phyloP scores from a whole-genome alignment of 495 filamentous ascomycete species.

The Cercophora samala region DNA sequence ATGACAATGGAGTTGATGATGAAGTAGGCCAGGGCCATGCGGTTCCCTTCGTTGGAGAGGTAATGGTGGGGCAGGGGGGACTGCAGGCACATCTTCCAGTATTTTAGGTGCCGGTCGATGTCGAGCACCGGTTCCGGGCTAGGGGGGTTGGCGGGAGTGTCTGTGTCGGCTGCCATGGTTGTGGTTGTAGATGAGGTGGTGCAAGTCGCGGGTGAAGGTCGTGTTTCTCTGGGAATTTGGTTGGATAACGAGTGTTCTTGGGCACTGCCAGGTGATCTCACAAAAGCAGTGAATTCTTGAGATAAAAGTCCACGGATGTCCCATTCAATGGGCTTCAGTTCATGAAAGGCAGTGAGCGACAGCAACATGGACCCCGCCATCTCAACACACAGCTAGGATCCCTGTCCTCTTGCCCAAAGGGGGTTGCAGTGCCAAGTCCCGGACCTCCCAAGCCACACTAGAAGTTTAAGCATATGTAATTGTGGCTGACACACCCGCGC shows the following conservation, averaged over 20 bases:
- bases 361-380: constrained; percentile 14
- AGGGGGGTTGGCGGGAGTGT: not conserved
- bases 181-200: not conserved
- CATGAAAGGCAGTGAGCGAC: constrained; percentile 10
- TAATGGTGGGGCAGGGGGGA: constrained; percentile 77
- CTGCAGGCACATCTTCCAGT: constrained; percentile 87
- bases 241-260: not conserved
- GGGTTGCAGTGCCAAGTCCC: not conserved
- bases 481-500: constrained; percentile 11
- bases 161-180: not conserved
- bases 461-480: constrained; percentile 8
- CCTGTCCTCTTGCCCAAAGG: constrained; percentile 6
- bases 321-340: not conserved
- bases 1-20: constrained; percentile 51
- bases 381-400: not conserved
- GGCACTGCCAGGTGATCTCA: not conserved
- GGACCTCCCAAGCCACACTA: constrained; percentile 15
- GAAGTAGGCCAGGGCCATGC: constrained; percentile 86
- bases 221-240: not conserved
- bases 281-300: not conserved
- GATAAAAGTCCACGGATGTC: not conserved
- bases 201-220: not conserved
- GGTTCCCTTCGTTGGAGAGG: constrained; percentile 81
- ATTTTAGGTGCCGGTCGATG: constrained; percentile 74
- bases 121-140: constrained; percentile 50